phyloP scores from a whole-genome alignment of 1,284 basidiomycete genomes.

The Violaceomyces palustris region DNA sequence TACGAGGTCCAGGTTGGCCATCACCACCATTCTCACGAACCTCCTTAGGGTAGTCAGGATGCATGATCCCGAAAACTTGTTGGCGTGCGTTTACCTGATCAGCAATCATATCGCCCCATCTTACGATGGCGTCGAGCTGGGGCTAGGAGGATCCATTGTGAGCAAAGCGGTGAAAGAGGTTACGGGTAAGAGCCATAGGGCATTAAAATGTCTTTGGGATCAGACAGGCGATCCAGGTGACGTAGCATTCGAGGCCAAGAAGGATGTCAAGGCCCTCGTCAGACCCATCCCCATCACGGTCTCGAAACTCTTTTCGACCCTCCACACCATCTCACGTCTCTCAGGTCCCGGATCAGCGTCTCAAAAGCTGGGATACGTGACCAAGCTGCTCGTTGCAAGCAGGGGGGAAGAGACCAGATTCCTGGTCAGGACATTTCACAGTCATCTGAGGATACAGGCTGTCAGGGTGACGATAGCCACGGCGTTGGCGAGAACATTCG shows the following conservation, averaged over 20 bases:
- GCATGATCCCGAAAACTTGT: slow-evolving; percentile 67
- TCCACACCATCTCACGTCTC: slow-evolving; percentile 56
- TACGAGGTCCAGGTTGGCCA: slow-evolving; percentile 76
- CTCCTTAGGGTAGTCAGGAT: slow-evolving; percentile 66
- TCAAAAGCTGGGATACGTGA: slow-evolving; percentile 72
- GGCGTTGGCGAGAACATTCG: slow-evolving; percentile 74
- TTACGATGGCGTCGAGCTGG: slow-evolving; percentile 54
- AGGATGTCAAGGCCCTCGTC: slow-evolving; percentile 44
- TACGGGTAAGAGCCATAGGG: slow-evolving; percentile 67
- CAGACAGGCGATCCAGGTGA: slow-evolving; percentile 49
- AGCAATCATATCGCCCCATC: slow-evolving; percentile 76
- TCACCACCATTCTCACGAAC: slow-evolving; percentile 76
- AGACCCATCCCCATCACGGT: slow-evolving; percentile 43
- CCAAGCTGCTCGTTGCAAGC: slow-evolving; percentile 74
- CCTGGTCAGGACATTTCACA: slow-evolving; percentile 72
- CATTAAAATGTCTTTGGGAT: slow-evolving; percentile 61
- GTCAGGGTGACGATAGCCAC: slow-evolving; percentile 77
- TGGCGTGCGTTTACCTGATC: slow-evolving; percentile 79
- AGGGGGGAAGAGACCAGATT: slow-evolving; percentile 82
- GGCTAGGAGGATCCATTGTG: slow-evolving; percentile 62
- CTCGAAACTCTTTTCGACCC: slow-evolving; percentile 41
- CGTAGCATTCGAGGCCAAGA: slow-evolving; percentile 47
- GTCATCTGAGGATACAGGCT: slow-evolving; percentile 75
- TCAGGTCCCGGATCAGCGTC: slow-evolving; percentile 71
- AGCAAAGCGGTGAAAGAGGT: slow-evolving; percentile 75